Evolutionary conservation across 2,329 filamentous ascomycete species (phyloP).

Genomic region (Nemania sp.): DNA sequence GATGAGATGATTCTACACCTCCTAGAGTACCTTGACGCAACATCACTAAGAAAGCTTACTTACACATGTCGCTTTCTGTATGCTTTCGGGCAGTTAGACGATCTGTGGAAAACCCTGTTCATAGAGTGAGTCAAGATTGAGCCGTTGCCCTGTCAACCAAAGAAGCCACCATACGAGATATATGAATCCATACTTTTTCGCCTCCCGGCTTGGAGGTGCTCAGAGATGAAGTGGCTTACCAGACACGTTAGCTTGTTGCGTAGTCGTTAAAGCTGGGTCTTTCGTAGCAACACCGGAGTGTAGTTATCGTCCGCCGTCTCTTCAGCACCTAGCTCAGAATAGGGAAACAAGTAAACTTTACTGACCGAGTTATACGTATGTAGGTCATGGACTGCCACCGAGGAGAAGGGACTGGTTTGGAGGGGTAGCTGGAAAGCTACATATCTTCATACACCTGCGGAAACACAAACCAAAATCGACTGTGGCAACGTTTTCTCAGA

Average conservation of each 20-base stretch:
- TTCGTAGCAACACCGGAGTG: background rate
- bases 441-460: constrained; percentile 61
- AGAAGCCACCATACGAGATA: background rate
- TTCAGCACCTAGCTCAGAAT: background rate
- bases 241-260: background rate
- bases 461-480: constrained; percentile 62
- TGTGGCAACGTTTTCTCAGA: constrained; percentile 88
- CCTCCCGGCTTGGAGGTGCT: background rate
- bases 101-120: constrained; percentile 86
- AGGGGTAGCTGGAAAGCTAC: constrained; percentile 84
- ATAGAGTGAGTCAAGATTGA: constrained; percentile 69
- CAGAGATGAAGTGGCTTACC: constrained; percentile 9
- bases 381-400: constrained; percentile 41
- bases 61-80: constrained; percentile 83
- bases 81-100: constrained; percentile 81
- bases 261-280: background rate
- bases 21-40: constrained; percentile 73
- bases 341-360: background rate
- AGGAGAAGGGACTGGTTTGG: constrained; percentile 64
- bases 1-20: constrained; percentile 80
- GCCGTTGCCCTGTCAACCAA: constrained; percentile 12
- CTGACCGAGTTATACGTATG: constrained; percentile 14
- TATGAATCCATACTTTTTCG: background rate
- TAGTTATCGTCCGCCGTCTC: background rate
- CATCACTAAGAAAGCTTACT: constrained; percentile 67